A percentile compares a stretch with the other conserved stretches of the same genome.
These are phyloP conservation scores for Ogataea siamensis DNA, from an alignment of 805 yeast genomes.

Conservation along the genomic window DNA sequence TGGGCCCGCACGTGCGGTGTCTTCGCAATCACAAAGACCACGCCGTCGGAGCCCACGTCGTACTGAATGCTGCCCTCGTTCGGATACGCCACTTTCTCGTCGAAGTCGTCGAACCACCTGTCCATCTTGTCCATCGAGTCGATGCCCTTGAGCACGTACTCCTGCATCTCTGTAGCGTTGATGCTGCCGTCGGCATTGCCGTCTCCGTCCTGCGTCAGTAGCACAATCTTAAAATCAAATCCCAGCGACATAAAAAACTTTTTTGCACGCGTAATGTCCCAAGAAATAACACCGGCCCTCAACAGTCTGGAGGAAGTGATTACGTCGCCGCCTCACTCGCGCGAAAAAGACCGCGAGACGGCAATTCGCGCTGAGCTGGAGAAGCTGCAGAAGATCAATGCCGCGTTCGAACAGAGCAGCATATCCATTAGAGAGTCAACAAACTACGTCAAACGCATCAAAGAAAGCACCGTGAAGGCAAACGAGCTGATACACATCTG, in stretches of 20 bases:
- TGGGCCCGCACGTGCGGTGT: constrained; percentile 35
- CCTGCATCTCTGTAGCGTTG: constrained; percentile 43
- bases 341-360: constrained; percentile 12
- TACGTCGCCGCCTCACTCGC: constrained; percentile 9
- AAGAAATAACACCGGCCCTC: constrained; percentile 17
- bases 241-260: constrained; percentile 32
- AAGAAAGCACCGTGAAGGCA: constrained; percentile 20
- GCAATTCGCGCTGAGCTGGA: constrained; percentile 19
- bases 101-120: constrained; percentile 51
- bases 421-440: constrained; percentile 20
- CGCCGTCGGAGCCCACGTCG: constrained; percentile 61
- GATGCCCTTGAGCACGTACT: constrained; percentile 43
- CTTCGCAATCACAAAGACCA: constrained; percentile 55
- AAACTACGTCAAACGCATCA: constrained; percentile 17
- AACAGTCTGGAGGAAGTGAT: constrained; percentile 17
- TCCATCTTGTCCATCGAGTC: constrained; percentile 49
- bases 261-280: constrained; percentile 18
- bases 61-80: constrained; percentile 55
- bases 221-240: constrained; percentile 44
- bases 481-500: constrained; percentile 50
- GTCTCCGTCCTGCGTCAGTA: constrained; percentile 34
- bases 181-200: constrained; percentile 24
- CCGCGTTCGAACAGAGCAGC: constrained; percentile 18
- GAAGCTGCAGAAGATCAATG: constrained; percentile 19
- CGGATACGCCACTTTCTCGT: constrained; percentile 49